Conservation (phyloP, 495 filamentous ascomycete genomes). For the Rostrohypoxylon terebratum region DNA sequence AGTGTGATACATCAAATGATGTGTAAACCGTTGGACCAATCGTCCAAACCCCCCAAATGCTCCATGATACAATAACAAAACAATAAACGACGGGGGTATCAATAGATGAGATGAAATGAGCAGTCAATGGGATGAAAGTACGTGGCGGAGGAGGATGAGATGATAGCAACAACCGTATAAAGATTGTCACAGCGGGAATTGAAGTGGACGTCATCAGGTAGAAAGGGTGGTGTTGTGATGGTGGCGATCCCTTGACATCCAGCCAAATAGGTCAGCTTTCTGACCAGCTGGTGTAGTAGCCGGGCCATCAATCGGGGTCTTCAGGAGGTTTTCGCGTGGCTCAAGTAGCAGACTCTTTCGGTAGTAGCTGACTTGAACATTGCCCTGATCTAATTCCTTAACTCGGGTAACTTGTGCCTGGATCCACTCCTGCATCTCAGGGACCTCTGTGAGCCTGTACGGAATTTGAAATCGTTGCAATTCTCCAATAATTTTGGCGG, state of each 20-base stretch:
- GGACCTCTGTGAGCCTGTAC: slow-evolving; percentile 84
- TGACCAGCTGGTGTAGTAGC: slow-evolving; percentile 35
- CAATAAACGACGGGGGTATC: slow-evolving; percentile 50
- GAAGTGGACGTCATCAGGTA: slow-evolving; percentile 25
- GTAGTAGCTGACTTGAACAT: slow-evolving; percentile 83
- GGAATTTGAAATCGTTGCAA: slow-evolving; percentile 97
- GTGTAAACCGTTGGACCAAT: slow-evolving; percentile 33
- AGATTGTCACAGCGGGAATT: background rate
- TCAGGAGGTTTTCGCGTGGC: slow-evolving; percentile 73
- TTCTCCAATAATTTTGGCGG: slow-evolving; percentile 93
- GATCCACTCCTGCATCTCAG: slow-evolving; percentile 95
- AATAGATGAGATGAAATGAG: slow-evolving; percentile 36
- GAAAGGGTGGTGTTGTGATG: slow-evolving; percentile 42
- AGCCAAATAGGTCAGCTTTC: slow-evolving; percentile 50
- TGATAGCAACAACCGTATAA: slow-evolving; percentile 12
- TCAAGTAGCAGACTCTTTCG: slow-evolving; percentile 90
- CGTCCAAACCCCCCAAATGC: slow-evolving; percentile 45
- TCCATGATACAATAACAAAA: slow-evolving; percentile 42
- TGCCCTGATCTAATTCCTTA: slow-evolving; percentile 79
- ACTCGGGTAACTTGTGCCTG: slow-evolving; percentile 84
- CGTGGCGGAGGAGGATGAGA: slow-evolving; percentile 21
- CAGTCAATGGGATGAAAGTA: slow-evolving; percentile 3
- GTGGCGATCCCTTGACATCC: slow-evolving; percentile 54
- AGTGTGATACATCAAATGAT: slow-evolving; percentile 41
- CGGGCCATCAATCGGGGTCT: slow-evolving; percentile 62